These are phyloP conservation scores for Sugiyamaella grinbergsii DNA, from an alignment of 1,139 yeast species.

Conservation along the genomic window DNA sequence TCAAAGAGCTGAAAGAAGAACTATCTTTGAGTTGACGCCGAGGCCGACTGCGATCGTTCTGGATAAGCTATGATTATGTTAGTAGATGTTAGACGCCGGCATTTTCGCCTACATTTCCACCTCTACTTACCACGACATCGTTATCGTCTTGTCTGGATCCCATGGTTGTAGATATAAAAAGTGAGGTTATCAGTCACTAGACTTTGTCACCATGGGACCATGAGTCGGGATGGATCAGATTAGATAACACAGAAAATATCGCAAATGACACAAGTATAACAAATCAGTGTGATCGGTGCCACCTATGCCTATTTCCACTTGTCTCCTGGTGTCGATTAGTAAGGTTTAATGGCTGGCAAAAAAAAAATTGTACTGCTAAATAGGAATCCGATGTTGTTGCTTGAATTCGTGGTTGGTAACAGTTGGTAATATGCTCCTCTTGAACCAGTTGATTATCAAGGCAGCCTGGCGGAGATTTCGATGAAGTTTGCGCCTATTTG, in stretches of 20 bases:
- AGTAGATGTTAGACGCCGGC: slow-evolving; percentile 1
- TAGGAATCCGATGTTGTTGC: neutral
- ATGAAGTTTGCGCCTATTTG: neutral
- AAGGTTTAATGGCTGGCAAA: no score
- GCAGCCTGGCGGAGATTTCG: neutral
- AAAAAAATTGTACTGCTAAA: neutral
- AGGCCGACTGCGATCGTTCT: neutral
- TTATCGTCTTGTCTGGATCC: slow-evolving; percentile 9
- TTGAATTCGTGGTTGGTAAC: slow-evolving; percentile 15
- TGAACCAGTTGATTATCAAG: neutral
- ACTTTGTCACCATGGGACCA: neutral
- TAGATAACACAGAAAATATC: neutral
- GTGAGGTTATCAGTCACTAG: neutral
- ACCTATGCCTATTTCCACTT: no score
- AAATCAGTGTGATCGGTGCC: no score
- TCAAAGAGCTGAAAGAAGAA: slow-evolving; percentile 11
- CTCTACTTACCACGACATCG: slow-evolving; percentile 15
- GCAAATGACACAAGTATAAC: no score
- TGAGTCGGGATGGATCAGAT: neutral
- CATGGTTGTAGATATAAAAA: slow-evolving; percentile 1
- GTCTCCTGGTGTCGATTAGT: no score
- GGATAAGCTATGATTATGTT: slow-evolving; percentile 6
- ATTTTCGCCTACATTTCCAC: no score
- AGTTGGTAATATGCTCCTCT: no score
- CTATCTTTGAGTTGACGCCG: slow-evolving; percentile 5